Conservation (phyloP, 1,139 yeast species). For the Geotrichum citri-aurantii region DNA sequence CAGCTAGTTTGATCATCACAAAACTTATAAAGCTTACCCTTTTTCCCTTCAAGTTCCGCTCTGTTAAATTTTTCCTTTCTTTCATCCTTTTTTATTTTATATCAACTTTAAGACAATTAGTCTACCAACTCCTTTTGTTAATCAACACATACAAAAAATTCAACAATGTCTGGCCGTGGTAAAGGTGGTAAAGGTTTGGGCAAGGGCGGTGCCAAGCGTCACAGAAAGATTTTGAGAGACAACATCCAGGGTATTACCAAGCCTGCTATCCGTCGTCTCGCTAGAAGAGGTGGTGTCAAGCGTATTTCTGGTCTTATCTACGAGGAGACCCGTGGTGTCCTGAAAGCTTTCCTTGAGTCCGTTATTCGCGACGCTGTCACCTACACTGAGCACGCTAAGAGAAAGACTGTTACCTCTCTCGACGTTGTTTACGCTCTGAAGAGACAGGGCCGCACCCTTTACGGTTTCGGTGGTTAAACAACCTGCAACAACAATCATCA, state of each 20-base stretch:
- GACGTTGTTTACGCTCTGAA: constrained; percentile 98
- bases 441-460: constrained; percentile 99
- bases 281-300: constrained; percentile 99
- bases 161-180: constrained; percentile 96
- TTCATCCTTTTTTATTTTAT: background rate
- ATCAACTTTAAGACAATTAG: background rate
- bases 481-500: background rate
- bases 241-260: constrained; percentile 99
- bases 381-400: constrained; percentile 99
- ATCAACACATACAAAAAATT: constrained; percentile 22
- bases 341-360: constrained; percentile 91
- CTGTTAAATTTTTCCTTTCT: background rate
- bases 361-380: constrained; percentile 99
- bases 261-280: constrained; percentile 99
- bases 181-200: constrained; percentile 99
- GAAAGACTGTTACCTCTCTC: constrained; percentile 98
- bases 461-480: constrained; percentile 97
- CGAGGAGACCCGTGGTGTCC: constrained; percentile 97
- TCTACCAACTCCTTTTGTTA: constrained; percentile 1
- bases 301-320: constrained; percentile 98
- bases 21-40: background rate
- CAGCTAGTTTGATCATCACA: background rate
- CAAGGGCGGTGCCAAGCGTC: constrained; percentile 99
- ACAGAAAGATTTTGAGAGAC: constrained; percentile 98
- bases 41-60: background rate